Percentiles rank a stretch among this genome's conserved stretches.
These are phyloP conservation scores for Fusarium torreyae DNA, from an alignment of 2,329 filamentous ascomycete species.

Conservation along the genomic window DNA sequence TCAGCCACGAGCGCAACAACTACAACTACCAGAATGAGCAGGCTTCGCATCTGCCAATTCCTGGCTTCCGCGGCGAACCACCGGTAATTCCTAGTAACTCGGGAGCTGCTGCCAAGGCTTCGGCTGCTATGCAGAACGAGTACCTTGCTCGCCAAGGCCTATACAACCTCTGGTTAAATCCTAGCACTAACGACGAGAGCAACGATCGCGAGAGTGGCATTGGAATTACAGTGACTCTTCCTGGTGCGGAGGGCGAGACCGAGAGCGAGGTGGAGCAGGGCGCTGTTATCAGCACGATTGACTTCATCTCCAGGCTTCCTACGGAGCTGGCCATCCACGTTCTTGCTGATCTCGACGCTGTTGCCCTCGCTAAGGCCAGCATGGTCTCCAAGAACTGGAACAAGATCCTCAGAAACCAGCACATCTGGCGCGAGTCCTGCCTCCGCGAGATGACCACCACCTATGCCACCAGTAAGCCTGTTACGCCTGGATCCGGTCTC, in stretches of 20 bases:
- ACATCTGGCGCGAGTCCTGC: slow-evolving; percentile 76
- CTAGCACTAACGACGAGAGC: slow-evolving; percentile 60
- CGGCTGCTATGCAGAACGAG: slow-evolving; percentile 73
- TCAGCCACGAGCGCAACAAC: slow-evolving; percentile 42
- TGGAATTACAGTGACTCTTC: slow-evolving; percentile 69
- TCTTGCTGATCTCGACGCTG: slow-evolving; percentile 69
- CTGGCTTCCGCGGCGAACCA: slow-evolving; percentile 67
- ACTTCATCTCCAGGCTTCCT: slow-evolving; percentile 71
- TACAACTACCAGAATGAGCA: slow-evolving; percentile 50
- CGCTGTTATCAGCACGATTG: slow-evolving; percentile 65
- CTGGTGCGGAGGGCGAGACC: slow-evolving; percentile 55
- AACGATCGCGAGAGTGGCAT: slow-evolving; percentile 76
- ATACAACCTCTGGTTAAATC: slow-evolving; percentile 61
- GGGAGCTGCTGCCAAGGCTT: slow-evolving; percentile 73
- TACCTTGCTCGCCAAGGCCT: slow-evolving; percentile 56
- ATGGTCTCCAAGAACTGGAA: slow-evolving; percentile 68
- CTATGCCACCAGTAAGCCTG: slow-evolving; percentile 69
- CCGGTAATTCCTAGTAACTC: slow-evolving; percentile 73
- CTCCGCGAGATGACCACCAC: slow-evolving; percentile 72
- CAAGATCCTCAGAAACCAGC: slow-evolving; percentile 64
- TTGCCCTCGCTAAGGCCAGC: slow-evolving; percentile 64
- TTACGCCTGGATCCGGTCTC: slow-evolving; percentile 69
- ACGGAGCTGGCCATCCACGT: slow-evolving; percentile 72
- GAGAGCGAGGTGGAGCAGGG: slow-evolving; percentile 55
- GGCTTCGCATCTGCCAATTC: slow-evolving; percentile 58